Evolutionary conservation across 306 rosid genomes (phyloP), one percentile per base, ranked within the genome.

Genomic region (Pyrus bretschneideri): DNA sequence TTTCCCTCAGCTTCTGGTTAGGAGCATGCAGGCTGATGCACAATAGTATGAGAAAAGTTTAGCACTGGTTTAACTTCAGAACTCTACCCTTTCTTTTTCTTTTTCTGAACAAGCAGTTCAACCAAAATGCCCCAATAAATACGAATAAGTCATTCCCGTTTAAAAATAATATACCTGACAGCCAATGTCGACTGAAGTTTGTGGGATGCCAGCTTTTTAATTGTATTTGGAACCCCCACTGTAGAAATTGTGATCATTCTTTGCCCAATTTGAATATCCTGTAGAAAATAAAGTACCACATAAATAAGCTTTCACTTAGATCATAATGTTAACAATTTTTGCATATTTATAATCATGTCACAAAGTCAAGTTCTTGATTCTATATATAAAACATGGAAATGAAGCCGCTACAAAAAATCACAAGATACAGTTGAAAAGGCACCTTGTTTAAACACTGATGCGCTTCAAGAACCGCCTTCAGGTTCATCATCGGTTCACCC

Each of bases 401-500:
- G 61, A 83, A 76, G 75, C 46, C 64, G 55, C 21, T 61, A 18
- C 38, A 11, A 1, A n/a, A 5, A 52, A 66, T 27, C 61, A 29
- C 31, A 51, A 68, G 67, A 73, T 31, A 69, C 30, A 66, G 80
- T 69, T 52, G 60, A 45, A 22, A 46, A 64, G 67, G 54, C 49
- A 95, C 97, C 98, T 95, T 92, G 86, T 95, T 95, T 85, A 95
- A 81, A 87, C 98, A 95, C 45, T 66, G 89, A 73, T 95, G 97
- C 42, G 97, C 98, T 78, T 87, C 96, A 66, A 95, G 96, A 55
- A 95, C 97, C 17, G 91, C 81, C 67, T 90, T 92, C 90, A 92
- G 80, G 71, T 95, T 95, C 87, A 95, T 82, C 98, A 95, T 92
- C 22, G 98, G 98, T 72, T 95, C 98, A 49, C 98, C 98, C 98